These are phyloP conservation scores for Vanrija pseudolonga DNA, from an alignment of 1,284 basidiomycete genomes.

Conservation along the genomic window DNA sequence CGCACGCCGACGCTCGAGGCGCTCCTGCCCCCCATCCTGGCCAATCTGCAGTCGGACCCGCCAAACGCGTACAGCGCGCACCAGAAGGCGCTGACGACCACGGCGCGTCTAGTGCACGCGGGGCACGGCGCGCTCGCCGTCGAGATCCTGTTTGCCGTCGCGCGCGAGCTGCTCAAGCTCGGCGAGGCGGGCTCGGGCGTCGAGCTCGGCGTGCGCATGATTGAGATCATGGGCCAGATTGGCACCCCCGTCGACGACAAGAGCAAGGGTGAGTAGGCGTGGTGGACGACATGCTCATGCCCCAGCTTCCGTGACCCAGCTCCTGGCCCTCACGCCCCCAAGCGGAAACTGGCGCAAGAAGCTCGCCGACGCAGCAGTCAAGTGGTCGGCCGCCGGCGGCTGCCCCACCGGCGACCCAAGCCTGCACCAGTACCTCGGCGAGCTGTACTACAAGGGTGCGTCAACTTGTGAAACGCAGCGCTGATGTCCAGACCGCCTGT, in stretches of 20 bases:
- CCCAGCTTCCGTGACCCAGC: conserved; percentile 48
- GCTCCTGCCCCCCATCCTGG: conserved; percentile 47
- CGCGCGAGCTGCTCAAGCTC: conserved; percentile 75
- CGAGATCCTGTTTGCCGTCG: conserved; percentile 80
- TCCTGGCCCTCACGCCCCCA: conserved; percentile 50
- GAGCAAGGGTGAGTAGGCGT: conserved; percentile 58
- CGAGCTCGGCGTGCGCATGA: conserved; percentile 70
- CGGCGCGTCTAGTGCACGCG: conserved; percentile 74
- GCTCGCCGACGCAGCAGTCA: conserved; percentile 49
- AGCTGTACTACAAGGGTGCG: conserved; percentile 79
- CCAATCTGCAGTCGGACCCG: conserved; percentile 30
- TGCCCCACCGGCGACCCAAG: conserved; percentile 78
- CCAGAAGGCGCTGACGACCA: conserved; percentile 90
- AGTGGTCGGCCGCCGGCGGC: conserved; percentile 73
- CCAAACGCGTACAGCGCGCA: conserved; percentile 79
- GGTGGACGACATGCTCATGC: conserved; percentile 5
- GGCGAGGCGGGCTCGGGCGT: conserved; percentile 83
- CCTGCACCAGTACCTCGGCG: conserved; percentile 80
- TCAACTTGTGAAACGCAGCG: neutral
- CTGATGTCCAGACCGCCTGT: conserved; percentile 61
- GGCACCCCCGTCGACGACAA: conserved; percentile 63
- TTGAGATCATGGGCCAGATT: conserved; percentile 75
- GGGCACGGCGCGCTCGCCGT: conserved; percentile 74
- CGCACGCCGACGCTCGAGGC: conserved; percentile 34
- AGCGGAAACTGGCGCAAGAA: conserved; percentile 52